Evolutionary conservation across 2,329 filamentous ascomycete genomes (phyloP), one percentile per base, ranked within the genome.

Genomic region (Diaporthe capsici): DNA sequence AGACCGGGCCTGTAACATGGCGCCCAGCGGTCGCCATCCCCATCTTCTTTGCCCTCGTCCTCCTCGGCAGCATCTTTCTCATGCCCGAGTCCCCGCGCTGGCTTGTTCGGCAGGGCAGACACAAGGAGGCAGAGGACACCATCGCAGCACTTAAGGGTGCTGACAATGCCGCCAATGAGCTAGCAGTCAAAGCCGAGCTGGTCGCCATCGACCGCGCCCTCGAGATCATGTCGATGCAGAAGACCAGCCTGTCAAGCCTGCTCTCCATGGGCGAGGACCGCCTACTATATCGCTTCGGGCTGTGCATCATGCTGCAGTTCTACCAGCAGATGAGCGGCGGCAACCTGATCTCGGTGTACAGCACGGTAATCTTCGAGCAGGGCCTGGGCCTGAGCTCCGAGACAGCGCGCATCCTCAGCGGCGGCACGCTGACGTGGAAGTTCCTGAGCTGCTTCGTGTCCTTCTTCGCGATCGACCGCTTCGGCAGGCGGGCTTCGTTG

Each of bases 361-460:
- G 82, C n/a, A 81, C 83, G 17, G 84, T 84, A 63, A 78, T 85
- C 68, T 84, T 85, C 79, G 80, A 85, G 77, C 78, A 84, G 74
- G 86, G 86, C 71, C 84, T 87, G 3, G 83, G 82, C 28, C 78
- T 87, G 72, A 79, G 80, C 73, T 79, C 79, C 28, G 82, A 86
- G 71, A 79, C 81, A 0, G 83, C 86, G 9, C 82, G 83, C 12
- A 80, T 87, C 53, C 82, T 89, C 4, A 84, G 86, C 8, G 86
- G 82, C 2, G 87, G 86, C 34, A 87, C 88, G 13, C 82, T 90
- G 39, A 90, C 89, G 2, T 91, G 87, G 86, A 90, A 91, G 80
- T 89, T 90, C 78, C 78, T 90, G 15, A 87, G 86, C 42, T 88
- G 85, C 25, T 86, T 88, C 79, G 80, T 88, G 31, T 84, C 87